phyloP scores from a whole-genome alignment of 306 rosid genomes.

The Cyclanthera cordifolia region DNA sequence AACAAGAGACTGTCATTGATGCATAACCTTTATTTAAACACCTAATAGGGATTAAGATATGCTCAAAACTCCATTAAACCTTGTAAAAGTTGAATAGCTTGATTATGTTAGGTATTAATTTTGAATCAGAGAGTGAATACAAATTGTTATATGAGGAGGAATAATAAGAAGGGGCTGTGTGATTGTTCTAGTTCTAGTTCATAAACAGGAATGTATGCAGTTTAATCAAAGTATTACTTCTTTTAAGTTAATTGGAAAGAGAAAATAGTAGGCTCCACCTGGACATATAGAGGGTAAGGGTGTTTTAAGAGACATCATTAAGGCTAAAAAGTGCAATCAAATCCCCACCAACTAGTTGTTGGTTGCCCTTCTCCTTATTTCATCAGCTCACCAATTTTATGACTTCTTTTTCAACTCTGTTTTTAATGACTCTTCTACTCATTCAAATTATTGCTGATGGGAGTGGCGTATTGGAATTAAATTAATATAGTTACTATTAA shows the following conservation, averaged over 20 bases:
- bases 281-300: background rate
- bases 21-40: background rate
- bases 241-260: background rate
- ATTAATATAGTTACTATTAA: background rate
- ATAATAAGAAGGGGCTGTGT: background rate
- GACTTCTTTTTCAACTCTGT: background rate
- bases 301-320: background rate
- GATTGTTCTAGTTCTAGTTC: background rate
- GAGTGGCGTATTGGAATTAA: background rate
- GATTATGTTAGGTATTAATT: background rate
- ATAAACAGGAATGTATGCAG: background rate
- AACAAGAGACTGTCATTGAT: no score
- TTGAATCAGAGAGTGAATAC: background rate
- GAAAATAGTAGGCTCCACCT: background rate
- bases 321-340: slow-evolving; percentile 3
- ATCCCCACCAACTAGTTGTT: background rate
- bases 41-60: background rate
- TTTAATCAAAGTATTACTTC: background rate
- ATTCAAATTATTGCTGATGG: background rate
- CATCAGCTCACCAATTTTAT: background rate
- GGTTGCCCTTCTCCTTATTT: background rate
- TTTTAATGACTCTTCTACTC: no score
- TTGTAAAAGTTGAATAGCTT: background rate
- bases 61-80: background rate
- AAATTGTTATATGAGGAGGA: background rate